These are phyloP conservation scores for Suaeda aralocaspica DNA, from an alignment of 148 eudicot species.

Conservation along the genomic window DNA sequence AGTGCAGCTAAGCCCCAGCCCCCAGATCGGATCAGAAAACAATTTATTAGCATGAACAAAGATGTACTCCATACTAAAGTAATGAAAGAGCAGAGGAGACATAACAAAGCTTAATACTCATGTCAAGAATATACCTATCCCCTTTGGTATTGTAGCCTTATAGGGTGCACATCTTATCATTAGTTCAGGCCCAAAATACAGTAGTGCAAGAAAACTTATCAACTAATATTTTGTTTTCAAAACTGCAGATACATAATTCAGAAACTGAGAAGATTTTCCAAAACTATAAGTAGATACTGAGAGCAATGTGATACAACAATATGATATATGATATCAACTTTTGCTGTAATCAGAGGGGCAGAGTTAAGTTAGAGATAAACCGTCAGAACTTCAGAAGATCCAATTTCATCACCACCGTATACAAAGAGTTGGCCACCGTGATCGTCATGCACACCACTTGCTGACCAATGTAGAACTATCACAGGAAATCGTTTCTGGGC, in stretches of 20 bases:
- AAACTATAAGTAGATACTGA: not conserved
- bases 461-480: constrained; percentile 79
- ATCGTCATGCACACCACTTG: constrained; percentile 36
- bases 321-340: constrained; percentile 6
- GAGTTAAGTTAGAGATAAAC: constrained; percentile 38
- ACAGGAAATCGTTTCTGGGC: constrained; percentile 77
- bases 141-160: not conserved
- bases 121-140: not conserved
- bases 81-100: not conserved
- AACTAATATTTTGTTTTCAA: not conserved
- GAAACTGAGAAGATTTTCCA: not conserved
- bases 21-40: not conserved
- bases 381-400: constrained; percentile 95
- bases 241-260: not conserved
- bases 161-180: not conserved
- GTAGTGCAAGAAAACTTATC: not conserved
- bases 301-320: not conserved
- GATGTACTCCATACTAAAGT: not conserved
- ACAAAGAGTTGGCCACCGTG: constrained; percentile 69
- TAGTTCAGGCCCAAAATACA: constrained; percentile 1
- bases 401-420: constrained; percentile 92
- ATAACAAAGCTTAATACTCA: not conserved
- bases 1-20: too few relatives aligned
- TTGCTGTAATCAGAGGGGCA: constrained; percentile 1
- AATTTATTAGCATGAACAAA: not conserved